Evolutionary conservation across 495 filamentous ascomycete species (phyloP).

Genomic region (Penicillium lagena): DNA sequence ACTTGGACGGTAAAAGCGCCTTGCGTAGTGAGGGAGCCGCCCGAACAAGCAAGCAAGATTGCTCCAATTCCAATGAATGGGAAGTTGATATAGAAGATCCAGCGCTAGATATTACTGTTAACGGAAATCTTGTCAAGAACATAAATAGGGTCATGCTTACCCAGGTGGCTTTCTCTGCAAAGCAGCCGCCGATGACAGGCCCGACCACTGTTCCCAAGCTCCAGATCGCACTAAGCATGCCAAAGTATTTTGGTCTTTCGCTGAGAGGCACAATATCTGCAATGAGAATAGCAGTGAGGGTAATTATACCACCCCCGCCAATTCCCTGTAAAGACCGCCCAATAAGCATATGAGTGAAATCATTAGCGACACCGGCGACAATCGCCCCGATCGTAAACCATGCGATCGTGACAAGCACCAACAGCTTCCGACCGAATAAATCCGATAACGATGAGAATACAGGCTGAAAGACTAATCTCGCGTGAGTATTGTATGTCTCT

Average conservation of each 20-base stretch:
- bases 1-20: conserved; percentile 35
- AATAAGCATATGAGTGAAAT: conserved; percentile 60
- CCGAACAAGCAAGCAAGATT: conserved; percentile 40
- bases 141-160: conserved; percentile 15
- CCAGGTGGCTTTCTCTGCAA: conserved; percentile 60
- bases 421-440: conserved; percentile 33
- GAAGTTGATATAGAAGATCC: conserved; percentile 53
- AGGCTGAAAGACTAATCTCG: conserved; percentile 29
- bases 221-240: conserved; percentile 52
- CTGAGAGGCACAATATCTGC: conserved; percentile 56
- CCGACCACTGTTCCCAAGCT: conserved; percentile 60
- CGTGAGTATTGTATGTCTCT: background rate
- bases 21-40: conserved; percentile 36
- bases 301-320: conserved; percentile 66
- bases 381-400: conserved; percentile 56
- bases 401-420: conserved; percentile 41
- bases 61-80: conserved; percentile 45
- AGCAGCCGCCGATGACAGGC: conserved; percentile 62
- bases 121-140: background rate
- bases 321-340: conserved; percentile 64
- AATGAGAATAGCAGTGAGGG: conserved; percentile 61
- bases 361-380: conserved; percentile 44
- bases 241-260: conserved; percentile 40
- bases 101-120: conserved; percentile 3
- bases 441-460: conserved; percentile 34